Evolutionary conservation across 352 stramenopile species (phyloP), one percentile per base, ranked within the genome.

Genomic region (Globisporangium camurandrum): DNA sequence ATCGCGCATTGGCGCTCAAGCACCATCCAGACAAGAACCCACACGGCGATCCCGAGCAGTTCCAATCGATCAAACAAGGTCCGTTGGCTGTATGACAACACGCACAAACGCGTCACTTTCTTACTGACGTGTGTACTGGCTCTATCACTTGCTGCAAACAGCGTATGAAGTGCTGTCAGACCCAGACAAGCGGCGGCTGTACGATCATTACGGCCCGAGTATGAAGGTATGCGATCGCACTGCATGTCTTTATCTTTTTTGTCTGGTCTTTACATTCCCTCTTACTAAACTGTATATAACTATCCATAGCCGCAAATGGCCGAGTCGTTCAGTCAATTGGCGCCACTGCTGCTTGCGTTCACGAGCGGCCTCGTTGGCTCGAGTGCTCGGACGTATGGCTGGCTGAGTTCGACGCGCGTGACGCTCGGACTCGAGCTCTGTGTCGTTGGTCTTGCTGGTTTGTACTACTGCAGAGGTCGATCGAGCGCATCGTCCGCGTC

Each of bases 1-100:
- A 99, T 64, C 95, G 96, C 45, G 78, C 79, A 42, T 72, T 97
- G 49, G 88, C 84, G 53, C 75, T 98, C 28, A 86, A 96, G 67
- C 86, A 96, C n/a, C 94, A 98, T 52, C 95, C 95, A 2, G 95
- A 98, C 69, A 98, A 98, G 71, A 98, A 98, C 65, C 88, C 81
- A 12, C 81, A 79, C 37, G 86, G 82, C 2, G 69, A 86, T 38
- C 79, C 84, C 0, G 79, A 96, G 58, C 74, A 96, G 47, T 98
- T 98, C 63, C 78, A 89, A 54, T 61, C 71, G 3, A 84, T 89
- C 38, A 83, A 66, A 9, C 63, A 87, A 63, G 71, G 67, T 73
- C 19, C 16, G 51, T 24, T 34, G 20, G 26, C 31, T 38, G 3
- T 6, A 34, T 33, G n/a, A 34, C 30, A 34, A 14, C 30, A 34